Conservation (phyloP, 2,329 filamentous ascomycete species). For the Lachnellula cervina region DNA sequence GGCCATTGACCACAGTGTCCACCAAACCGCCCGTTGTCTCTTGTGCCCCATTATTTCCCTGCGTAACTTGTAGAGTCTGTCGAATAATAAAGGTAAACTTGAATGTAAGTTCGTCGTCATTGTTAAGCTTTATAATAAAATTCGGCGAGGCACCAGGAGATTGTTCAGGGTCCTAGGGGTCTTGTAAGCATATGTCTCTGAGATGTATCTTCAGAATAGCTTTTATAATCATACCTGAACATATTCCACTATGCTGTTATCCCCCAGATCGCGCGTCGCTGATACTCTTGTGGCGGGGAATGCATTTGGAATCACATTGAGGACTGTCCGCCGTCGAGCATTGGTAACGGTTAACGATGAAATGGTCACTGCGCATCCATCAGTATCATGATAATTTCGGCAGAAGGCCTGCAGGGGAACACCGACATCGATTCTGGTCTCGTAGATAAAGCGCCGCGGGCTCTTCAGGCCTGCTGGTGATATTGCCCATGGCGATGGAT, state of each 20-base stretch:
- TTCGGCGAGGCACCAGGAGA: constrained; percentile 49
- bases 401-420: constrained; percentile 16
- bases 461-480: constrained; percentile 85
- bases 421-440: constrained; percentile 86
- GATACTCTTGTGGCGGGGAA: constrained; percentile 78
- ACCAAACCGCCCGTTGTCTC: constrained; percentile 44
- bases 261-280: constrained; percentile 66
- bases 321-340: constrained; percentile 68
- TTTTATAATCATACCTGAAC: constrained; percentile 62
- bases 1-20: constrained; percentile 78
- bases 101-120: constrained; percentile 90
- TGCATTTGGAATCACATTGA: constrained; percentile 77
- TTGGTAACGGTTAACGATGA: constrained; percentile 78
- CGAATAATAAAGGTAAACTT: constrained; percentile 85
- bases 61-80: constrained; percentile 40
- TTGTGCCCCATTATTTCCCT: constrained; percentile 43
- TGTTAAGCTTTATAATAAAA: constrained; percentile 81
- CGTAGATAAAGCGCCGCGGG: constrained; percentile 74
- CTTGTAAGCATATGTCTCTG: constrained; percentile 13
- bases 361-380: constrained; percentile 65
- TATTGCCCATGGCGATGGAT: constrained; percentile 69
- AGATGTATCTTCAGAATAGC: constrained; percentile 12
- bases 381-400: constrained; percentile 9
- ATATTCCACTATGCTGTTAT: constrained; percentile 78
- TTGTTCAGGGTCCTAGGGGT: constrained; percentile 68